Evolutionary conservation across 441 rosid genomes (phyloP).

Genomic region (Populus hybrid): DNA sequence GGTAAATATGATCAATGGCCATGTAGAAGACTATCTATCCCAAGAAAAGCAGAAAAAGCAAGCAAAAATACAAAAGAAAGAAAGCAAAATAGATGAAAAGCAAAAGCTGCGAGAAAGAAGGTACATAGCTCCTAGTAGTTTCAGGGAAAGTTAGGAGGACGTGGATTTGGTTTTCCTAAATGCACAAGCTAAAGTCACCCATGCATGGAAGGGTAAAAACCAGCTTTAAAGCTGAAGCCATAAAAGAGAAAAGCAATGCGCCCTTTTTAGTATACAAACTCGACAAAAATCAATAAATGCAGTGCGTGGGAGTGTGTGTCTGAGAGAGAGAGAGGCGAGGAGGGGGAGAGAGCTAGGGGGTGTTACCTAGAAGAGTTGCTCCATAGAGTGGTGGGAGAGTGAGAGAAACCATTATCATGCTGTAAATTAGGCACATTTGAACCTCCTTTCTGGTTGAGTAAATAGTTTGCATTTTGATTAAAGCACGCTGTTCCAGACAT

Average conservation of each 20-base stretch:
- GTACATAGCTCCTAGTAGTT: not conserved
- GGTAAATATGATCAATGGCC: not conserved
- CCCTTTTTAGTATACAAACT: not conserved
- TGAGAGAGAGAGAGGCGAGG: not conserved
- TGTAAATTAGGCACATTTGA: conserved; percentile 9
- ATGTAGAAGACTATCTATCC: no score
- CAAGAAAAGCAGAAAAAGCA: not conserved
- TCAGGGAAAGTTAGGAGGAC: not conserved
- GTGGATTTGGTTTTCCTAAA: conserved; percentile 10
- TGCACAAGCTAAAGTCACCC: conserved; percentile 13
- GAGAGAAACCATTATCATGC: conserved; percentile 6
- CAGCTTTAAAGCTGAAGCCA: not conserved
- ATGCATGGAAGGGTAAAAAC: conserved; percentile 3
- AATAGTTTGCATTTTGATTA: conserved; percentile 2
- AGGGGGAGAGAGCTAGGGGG: not conserved
- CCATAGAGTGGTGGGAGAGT: conserved; percentile 23
- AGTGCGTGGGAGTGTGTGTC: not conserved
- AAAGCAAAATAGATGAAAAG: conserved; percentile 6
- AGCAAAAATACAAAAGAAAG: not conserved
- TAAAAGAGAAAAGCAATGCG: not conserved
- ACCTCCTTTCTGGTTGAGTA: conserved; percentile 10
- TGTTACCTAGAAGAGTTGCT: conserved; percentile 31
- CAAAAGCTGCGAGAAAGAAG: conserved; percentile 29
- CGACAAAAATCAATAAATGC: not conserved
- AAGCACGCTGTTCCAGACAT: conserved; percentile 20